Percentiles rank a stretch among this genome's conserved stretches.
Conservation (phyloP, 192 early-diverging fungal species). For the Mortierella hygrophila region DNA sequence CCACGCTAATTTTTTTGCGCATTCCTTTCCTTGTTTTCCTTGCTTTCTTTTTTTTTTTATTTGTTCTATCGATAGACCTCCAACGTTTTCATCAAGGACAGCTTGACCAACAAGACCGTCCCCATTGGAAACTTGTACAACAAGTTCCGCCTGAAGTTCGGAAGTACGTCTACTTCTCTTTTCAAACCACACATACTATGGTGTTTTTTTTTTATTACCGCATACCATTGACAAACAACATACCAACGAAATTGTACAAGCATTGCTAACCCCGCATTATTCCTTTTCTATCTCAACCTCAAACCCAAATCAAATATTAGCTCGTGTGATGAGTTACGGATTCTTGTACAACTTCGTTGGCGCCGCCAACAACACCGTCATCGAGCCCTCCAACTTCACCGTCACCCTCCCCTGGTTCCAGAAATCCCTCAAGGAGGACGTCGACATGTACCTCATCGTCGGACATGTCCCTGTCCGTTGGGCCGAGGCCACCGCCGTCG, state of each 20-base stretch:
- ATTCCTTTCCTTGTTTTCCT: background rate
- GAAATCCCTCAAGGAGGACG: conserved; percentile 54
- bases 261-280: background rate
- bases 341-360: conserved; percentile 62
- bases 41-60: background rate
- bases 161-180: conserved; percentile 15
- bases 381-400: conserved; percentile 58
- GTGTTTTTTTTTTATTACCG: background rate
- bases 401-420: conserved; percentile 66
- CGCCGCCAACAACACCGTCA: conserved; percentile 48
- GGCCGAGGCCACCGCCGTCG: conserved; percentile 55
- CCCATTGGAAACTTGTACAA: conserved; percentile 58
- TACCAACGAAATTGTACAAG: background rate
- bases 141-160: conserved; percentile 56
- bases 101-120: conserved; percentile 56
- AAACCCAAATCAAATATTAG: conserved; percentile 16
- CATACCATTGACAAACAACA: background rate
- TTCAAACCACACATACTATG: conserved; percentile 33
- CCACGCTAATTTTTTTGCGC: background rate
- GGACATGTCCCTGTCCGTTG: conserved; percentile 65
- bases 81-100: conserved; percentile 46
- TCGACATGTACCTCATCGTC: conserved; percentile 65
- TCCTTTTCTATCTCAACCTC: background rate
- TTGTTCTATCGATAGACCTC: conserved; percentile 8
- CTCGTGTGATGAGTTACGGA: conserved; percentile 66